Percentiles rank a stretch among this genome's conserved stretches.
These are phyloP conservation scores for Arabidopsis hybrid DNA, from an alignment of 441 rosid species.

Conservation along the genomic window DNA sequence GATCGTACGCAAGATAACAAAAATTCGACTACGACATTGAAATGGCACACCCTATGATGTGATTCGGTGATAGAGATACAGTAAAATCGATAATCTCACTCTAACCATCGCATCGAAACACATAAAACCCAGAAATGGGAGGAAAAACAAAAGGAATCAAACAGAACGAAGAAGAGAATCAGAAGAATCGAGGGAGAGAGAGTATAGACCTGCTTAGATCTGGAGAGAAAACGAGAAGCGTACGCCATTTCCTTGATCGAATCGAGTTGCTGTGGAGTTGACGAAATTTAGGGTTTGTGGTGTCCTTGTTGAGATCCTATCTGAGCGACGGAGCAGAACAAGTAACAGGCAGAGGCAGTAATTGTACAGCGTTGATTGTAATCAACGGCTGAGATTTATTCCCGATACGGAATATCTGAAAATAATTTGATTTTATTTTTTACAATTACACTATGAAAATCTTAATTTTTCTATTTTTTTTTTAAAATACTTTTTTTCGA, in stretches of 20 bases:
- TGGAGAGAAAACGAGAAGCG: slow-evolving; percentile 71
- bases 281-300: slow-evolving; percentile 46
- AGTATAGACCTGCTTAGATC: slow-evolving; percentile 78
- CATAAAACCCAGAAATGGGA: slow-evolving; percentile 5
- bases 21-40: neutral
- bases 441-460: too few species aligned
- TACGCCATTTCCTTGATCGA: slow-evolving; percentile 54
- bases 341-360: neutral
- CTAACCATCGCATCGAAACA: neutral
- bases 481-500: too few species aligned
- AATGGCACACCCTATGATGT: neutral
- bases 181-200: neutral
- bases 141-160: neutral
- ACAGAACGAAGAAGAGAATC: neutral
- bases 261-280: slow-evolving; percentile 25
- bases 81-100: neutral
- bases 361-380: too few species aligned
- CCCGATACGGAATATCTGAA: too few species aligned
- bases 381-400: too few species aligned
- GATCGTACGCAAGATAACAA: neutral
- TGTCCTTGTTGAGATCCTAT: slow-evolving; percentile 40
- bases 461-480: too few species aligned
- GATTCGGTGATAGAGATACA: slow-evolving; percentile 1
- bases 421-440: too few species aligned
- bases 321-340: slow-evolving; percentile 25